Percentiles rank a stretch among this genome's conserved stretches.
Evolutionary conservation across 495 filamentous ascomycete species (phyloP).

Genomic region (Staphylotrichum tortipilum): DNA sequence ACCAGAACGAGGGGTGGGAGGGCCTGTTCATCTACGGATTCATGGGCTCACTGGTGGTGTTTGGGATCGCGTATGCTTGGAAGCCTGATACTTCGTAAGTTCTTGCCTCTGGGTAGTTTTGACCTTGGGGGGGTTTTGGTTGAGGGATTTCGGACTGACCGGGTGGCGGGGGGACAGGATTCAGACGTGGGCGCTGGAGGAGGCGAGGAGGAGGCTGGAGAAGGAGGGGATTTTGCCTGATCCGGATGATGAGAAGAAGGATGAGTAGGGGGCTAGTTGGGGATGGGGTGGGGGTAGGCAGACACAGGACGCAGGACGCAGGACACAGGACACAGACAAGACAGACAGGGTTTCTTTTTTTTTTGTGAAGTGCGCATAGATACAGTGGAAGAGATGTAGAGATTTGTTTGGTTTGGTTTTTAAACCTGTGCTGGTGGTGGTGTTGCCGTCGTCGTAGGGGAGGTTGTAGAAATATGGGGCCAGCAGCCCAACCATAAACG

Average conservation of each 20-base stretch:
- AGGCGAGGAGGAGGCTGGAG: conserved; percentile 87
- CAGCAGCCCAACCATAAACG: too few species aligned
- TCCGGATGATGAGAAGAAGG: conserved; percentile 51
- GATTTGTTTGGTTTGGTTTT: too few species aligned
- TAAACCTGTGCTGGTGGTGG: too few species aligned
- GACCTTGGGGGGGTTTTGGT: not conserved
- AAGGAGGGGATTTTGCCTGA: conserved; percentile 88
- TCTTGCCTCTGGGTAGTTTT: conserved; percentile 2
- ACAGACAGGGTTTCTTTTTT: too few species aligned
- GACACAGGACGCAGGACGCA: too few species aligned
- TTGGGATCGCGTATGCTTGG: conserved; percentile 78
- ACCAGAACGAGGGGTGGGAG: conserved; percentile 96
- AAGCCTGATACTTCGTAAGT: conserved; percentile 99
- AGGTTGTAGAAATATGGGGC: too few species aligned
- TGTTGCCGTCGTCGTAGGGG: too few species aligned
- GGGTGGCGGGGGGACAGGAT: conserved; percentile 51
- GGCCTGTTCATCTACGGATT: conserved; percentile 79
- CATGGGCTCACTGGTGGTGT: conserved; percentile 68
- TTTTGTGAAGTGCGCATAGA: too few species aligned
- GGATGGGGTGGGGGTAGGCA: not conserved
- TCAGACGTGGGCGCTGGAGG: conserved; percentile 98
- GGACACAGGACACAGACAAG: too few species aligned
- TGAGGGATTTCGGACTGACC: not conserved
- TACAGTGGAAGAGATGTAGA: too few species aligned
- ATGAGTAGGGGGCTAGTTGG: conserved; percentile 16